Evolutionary conservation across 805 yeast species (phyloP), one percentile per base, ranked within the genome.

Genomic region (Zygoascus flipseniorum): DNA sequence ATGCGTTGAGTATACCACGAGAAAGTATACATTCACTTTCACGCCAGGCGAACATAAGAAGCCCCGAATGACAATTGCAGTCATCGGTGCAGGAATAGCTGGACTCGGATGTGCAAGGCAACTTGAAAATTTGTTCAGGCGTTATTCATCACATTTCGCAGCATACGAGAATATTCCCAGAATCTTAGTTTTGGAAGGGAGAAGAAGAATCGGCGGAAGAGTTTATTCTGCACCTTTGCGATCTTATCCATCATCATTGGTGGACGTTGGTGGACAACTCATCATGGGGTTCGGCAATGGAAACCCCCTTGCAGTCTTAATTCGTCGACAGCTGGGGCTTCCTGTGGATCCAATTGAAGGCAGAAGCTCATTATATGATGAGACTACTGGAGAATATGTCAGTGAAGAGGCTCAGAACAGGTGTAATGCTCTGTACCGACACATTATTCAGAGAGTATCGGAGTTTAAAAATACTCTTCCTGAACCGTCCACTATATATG

Each of bases 21-120:
- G 23, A 58, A 55, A 16, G 31, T 51, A 18, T 41, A 56, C 9
- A 51, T 58, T 14, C 26, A 54, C 55, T 42, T 59, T 62, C 19
- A 56, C 54, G 49, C 65, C 57, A 8, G 63, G 58, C 11, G 61
- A 61, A 42, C 56, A 51, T 31, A 64, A 65, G 52, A 58, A 62
- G 51, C 72, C 72, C 1, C 57, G 75, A 11, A 64, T 66, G 44
- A 67, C 73, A 2, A 80, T 93, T 51, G 78, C 89, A 39, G 80
- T 92, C 44, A 84, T 89, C 62, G 99, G 99, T 61, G 96, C 98
- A 6, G 99, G 99, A 49, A 84, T 96, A 53, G 96, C 99, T 26
- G 99, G 99, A 60, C 73, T 93, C 48, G 96, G 97, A 62, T 86
- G 92, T 67, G 97, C 98, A 26, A 93, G 95, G 68, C 98, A 92